Evolutionary conservation across 306 rosid species (phyloP).

Genomic region (Pyrus bretschneideri): DNA sequence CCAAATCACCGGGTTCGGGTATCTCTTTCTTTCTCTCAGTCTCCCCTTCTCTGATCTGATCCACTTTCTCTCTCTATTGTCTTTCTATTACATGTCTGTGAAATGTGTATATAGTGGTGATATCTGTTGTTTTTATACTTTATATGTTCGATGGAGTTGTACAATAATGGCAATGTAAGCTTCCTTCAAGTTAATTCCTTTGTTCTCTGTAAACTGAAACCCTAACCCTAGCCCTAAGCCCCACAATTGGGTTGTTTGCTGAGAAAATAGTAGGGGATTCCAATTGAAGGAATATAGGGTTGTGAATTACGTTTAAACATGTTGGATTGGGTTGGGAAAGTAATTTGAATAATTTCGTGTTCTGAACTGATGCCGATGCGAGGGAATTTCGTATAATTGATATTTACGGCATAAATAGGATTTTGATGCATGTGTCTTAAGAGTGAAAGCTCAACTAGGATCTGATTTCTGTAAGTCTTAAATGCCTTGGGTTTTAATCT

Average conservation of each 20-base stretch:
- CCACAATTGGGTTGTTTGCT: neutral
- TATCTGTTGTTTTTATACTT: neutral
- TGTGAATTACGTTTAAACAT: neutral
- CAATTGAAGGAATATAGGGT: neutral
- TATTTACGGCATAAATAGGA: neutral
- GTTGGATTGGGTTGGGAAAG: neutral
- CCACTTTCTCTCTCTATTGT: constrained; percentile 22
- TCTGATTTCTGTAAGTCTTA: neutral
- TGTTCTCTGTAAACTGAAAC: constrained; percentile 2
- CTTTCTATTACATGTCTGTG: neutral
- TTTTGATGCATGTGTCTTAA: neutral
- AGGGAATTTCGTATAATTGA: neutral
- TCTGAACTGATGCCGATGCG: neutral
- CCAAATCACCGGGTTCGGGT: constrained; percentile 72
- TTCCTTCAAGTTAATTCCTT: neutral
- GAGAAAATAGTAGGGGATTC: neutral
- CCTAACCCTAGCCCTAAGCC: constrained; percentile 33
- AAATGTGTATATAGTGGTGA: neutral
- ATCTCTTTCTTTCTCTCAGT: constrained; percentile 11
- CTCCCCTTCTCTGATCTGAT: constrained; percentile 53
- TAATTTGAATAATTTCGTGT: neutral
- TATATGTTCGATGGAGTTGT: neutral
- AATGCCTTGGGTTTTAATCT: neutral
- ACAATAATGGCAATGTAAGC: neutral
- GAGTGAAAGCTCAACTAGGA: neutral